Evolutionary conservation across 306 rosid genomes (phyloP), one percentile per base, ranked within the genome.

Genomic region (Canavalia ensiformis): DNA sequence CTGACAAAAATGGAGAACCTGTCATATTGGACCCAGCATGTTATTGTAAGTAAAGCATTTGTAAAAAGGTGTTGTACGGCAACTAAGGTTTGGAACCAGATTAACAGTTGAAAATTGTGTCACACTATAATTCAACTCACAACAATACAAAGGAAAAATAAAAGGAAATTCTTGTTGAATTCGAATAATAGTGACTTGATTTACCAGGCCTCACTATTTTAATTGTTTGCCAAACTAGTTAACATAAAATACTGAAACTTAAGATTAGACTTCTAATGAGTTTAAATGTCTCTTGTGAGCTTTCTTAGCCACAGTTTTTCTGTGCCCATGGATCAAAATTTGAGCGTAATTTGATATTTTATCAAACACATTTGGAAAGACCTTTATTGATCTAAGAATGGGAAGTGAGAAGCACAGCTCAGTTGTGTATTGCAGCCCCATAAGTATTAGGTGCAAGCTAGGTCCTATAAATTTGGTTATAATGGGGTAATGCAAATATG

Each of bases 1-100:
- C 91, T 4, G 97, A 91, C 88, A 89, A 86, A 63, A 91, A 93
- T 35, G 97, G 98, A 55, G 96, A 91, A 73, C 94, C 99, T 85
- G 92, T 93, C 76, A 93, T 95, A 75, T 91, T 95, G 67, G 97
- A 91, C 80, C 99, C 99, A 8, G 99, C 97, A 60, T 93, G 97
- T 79, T 95, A 95, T 83, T 95, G 97, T 95, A 91, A 93, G 99
- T 90, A 72, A 33, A 79, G 37, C 73, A 44, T 58, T 70, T 9
- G 8, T 74, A 49, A 5, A 58, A 34, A 8, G 30, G 70, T 50
- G 35, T 69, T 69, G 33, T 74, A 10, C 47, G 47, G n/a, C 25
- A 46, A 71, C 46, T 18, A 4, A 52, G 44, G 28, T 50, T 77
- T 70, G 8, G 64, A 41, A 72, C 57, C 12, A 8, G 74, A 55